These are phyloP conservation scores for Niebla homalea DNA, from an alignment of 495 filamentous ascomycete genomes.

Conservation along the genomic window DNA sequence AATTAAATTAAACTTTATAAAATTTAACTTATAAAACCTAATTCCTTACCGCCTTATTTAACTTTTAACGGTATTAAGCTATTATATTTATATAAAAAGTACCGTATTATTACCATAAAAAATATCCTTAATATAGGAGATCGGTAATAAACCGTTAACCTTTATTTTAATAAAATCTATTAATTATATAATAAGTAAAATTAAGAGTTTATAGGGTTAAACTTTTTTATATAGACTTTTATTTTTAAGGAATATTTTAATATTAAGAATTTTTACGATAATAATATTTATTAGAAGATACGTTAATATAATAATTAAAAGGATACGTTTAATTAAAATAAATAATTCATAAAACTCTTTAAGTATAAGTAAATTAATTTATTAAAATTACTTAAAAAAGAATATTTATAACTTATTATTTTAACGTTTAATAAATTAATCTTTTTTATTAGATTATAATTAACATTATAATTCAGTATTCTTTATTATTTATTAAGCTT, in stretches of 20 bases:
- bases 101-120: not conserved
- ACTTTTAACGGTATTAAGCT: not conserved
- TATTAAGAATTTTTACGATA: not conserved
- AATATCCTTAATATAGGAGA: no score
- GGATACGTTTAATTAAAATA: conserved; percentile 2
- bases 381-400: conserved; percentile 5
- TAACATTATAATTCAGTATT: not conserved
- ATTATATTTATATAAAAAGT: not conserved
- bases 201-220: not conserved
- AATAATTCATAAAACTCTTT: not conserved
- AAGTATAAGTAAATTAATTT: not conserved
- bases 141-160: not conserved
- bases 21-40: not conserved
- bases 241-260: not conserved
- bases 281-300: not conserved
- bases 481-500: not conserved
- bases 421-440: no score
- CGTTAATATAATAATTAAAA: conserved; percentile 1
- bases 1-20: no score
- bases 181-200: not conserved
- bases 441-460: no score
- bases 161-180: not conserved
- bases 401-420: no score
- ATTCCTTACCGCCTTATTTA: not conserved
- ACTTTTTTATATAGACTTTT: not conserved